Evolutionary conservation across 2,329 filamentous ascomycete species (phyloP).

Genomic region (Diaporthe citriasiana): DNA sequence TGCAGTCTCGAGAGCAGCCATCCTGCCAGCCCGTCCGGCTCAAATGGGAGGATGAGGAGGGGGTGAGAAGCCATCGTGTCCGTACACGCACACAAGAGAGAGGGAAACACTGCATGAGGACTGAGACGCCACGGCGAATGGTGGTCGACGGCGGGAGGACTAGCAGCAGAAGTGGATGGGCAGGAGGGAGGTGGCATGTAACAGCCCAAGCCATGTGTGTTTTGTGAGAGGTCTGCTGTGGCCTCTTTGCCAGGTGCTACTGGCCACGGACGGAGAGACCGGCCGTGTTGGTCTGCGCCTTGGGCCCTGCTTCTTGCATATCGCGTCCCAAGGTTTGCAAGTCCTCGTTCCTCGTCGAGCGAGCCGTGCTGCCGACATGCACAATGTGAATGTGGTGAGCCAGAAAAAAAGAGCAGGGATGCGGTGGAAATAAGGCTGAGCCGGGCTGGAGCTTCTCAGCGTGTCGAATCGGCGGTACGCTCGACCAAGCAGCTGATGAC

Average conservation of each 20-base stretch:
- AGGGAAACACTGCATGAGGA: constrained; percentile 34
- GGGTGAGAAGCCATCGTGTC: constrained; percentile 1
- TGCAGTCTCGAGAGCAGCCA: constrained; percentile 31
- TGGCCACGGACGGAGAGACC: constrained; percentile 17
- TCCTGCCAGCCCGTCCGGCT: constrained; percentile 10
- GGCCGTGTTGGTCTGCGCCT: constrained; percentile 7
- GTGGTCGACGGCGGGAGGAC: constrained; percentile 12
- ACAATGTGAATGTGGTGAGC: background rate
- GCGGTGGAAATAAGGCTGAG: constrained; percentile 38
- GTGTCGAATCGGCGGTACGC: constrained; percentile 27
- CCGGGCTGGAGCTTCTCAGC: constrained; percentile 28
- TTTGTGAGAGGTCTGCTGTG: constrained; percentile 26
- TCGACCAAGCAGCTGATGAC: constrained; percentile 23
- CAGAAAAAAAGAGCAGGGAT: background rate
- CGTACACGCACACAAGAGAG: background rate
- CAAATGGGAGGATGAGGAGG: background rate
- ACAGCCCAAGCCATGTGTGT: constrained; percentile 24
- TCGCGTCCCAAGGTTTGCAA: background rate
- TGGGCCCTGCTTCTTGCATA: background rate
- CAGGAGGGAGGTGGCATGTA: constrained; percentile 28
- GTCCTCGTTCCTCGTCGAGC: background rate
- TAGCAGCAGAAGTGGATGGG: constrained; percentile 5
- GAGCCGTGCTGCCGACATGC: background rate
- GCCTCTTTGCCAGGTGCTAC: background rate
- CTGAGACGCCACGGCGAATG: constrained; percentile 39